Base-by-base conservation (phyloP, 2,329 filamentous ascomycete genomes). In the Arachnomyces sp. region DNA sequence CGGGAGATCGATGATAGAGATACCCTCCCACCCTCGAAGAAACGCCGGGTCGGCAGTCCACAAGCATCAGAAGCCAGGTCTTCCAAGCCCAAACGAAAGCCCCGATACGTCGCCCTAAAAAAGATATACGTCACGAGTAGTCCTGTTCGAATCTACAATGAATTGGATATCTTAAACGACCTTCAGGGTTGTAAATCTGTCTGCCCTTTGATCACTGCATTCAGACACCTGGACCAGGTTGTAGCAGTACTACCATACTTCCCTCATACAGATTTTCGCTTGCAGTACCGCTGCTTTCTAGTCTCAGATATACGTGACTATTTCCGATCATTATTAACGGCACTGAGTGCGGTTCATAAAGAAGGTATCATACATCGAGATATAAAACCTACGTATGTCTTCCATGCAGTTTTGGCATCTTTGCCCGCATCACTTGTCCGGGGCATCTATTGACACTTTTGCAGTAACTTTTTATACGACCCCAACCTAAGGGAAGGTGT, bases 71-170 rank as follows among this genome's bases (percentile, higher is more conserved):
- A 45, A 35, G 17, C 51, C 44, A 25, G 21, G 9, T 37, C 45
- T 21, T 45, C 48, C 36, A 34, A 53, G 37, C 54, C 55, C 30
- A 67, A 67, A 40, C 68, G 67, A 37, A 74, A 68, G 50, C 72
- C 83, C 16, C 86, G 84, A 59, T 96, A 83, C 56, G 93, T 98
- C 46, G 92, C 93, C 14, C 86, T 98, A 64, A 98, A 98, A 69
- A 98, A 98, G 69, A 98, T 98, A 52, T 98, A 98, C 62, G 92
- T 96, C 49, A 98, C 93, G 1, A 95, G 89, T 47, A 95, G 88
- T 51, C 92, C 92, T 0, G 75, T 82, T 18, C 85, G 92, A 34
- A 96, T 98, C 52, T 78, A 94, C 57, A 98, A 98, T 66, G 92
- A 98, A 65, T 80, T 98, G 13, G 90, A 96, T 54, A 75, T 98